Base-by-base conservation (phyloP, 352 stramenopile species). In the Phytophthora aleatoria region DNA sequence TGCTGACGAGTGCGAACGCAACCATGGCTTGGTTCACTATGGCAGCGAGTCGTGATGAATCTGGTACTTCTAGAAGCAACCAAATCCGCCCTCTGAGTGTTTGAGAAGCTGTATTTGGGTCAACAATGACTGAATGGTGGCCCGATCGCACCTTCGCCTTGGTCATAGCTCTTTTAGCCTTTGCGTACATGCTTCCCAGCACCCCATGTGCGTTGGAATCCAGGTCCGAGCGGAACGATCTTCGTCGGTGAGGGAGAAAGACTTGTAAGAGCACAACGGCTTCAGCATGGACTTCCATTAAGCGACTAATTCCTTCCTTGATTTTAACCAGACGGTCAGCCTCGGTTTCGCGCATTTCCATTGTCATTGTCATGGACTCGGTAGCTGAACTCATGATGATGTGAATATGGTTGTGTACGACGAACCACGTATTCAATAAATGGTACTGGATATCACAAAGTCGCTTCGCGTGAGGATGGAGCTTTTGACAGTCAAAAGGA, bases 361-460 rank as follows among this genome's bases (percentile, higher is more conserved):
- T 66, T 8, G 78, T 55, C 33, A 53, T 39, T 1, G 77, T 55
- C 26, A 49, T 41, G 0, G 61, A 63, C 24, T 67, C 55, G 1
- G 51, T 57, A 49, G 52, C 70, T 53, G 55, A 63, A 20, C 56
- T 53, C 15, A 74, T 27, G 4, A 83, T 57, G 47, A 74, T 79
- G 38, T 61, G 42, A 8, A 89, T 74, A 20, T 84, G 80, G 9
- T 72, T 44, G 36, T 85, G 77, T 1, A 90, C 41, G 30, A 85
- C 38, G 5, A 69, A 61, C 80, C 80, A 90, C 5, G 75, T 60
- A 3, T 75, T 49, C 5, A 90, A 45, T 11, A 89, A 64, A 68
- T 91, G 70, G 44, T 79, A 89, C 4, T 91, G 77, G 28, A 87
- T 83, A 45, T 86, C 76, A 36, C 73, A 85, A 27, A 91, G 68